Percentiles rank a stretch among this genome's conserved stretches.
Evolutionary conservation across 345 rosid genomes (phyloP).

Genomic region (Ricinus communis): DNA sequence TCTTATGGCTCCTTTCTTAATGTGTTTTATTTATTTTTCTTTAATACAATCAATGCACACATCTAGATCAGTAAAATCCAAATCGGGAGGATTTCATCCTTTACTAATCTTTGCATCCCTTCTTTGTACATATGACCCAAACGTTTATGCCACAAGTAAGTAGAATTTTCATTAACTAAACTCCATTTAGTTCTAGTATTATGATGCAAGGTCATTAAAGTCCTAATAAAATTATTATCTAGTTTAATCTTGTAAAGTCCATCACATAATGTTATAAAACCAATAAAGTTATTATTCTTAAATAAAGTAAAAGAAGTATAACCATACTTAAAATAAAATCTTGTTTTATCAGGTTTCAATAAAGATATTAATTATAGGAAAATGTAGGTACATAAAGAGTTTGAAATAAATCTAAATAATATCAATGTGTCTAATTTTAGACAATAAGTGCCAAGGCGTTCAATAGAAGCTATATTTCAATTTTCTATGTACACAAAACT

Average conservation of each 20-base stretch:
- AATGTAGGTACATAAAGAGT: too few relatives aligned
- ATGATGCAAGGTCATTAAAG: too few relatives aligned
- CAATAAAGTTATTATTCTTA: too few relatives aligned
- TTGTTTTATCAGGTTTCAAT: too few relatives aligned
- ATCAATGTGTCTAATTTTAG: background rate
- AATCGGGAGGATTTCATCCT: background rate
- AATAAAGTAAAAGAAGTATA: too few relatives aligned
- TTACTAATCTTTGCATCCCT: background rate
- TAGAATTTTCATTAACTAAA: background rate
- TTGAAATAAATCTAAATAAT: background rate
- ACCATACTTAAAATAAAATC: too few relatives aligned
- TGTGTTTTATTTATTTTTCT: background rate
- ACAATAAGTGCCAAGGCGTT: background rate
- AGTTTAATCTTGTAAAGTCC: too few relatives aligned
- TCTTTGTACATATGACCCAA: constrained; percentile 1
- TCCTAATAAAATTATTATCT: too few relatives aligned
- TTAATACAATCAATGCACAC: background rate
- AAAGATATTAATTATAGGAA: too few relatives aligned
- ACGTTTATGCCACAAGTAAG: background rate
- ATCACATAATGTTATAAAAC: too few relatives aligned
- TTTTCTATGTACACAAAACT: background rate
- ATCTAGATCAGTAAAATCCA: background rate
- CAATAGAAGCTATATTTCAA: background rate
- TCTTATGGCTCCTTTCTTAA: background rate
- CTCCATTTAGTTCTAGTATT: background rate